Conservation (phyloP, 2,329 filamentous ascomycete species). For the Trichoderma simmonsii region DNA sequence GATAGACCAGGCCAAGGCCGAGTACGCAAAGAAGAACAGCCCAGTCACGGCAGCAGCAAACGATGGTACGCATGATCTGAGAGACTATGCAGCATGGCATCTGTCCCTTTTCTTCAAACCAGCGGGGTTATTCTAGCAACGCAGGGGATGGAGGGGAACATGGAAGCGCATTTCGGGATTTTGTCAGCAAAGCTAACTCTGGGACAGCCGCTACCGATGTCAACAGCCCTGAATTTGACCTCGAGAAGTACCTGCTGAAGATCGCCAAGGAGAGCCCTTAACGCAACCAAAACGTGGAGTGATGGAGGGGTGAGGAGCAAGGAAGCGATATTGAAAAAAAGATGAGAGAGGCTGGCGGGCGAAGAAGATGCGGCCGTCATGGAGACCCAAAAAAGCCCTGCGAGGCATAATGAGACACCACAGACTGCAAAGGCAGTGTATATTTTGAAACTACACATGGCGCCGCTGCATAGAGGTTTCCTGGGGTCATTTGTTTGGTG, state of each 20-base stretch:
- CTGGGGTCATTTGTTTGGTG: conserved; percentile 42
- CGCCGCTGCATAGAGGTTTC: conserved; percentile 50
- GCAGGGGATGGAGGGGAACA: background rate
- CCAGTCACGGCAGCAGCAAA: conserved; percentile 37
- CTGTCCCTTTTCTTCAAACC: background rate
- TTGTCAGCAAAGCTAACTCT: conserved; percentile 9
- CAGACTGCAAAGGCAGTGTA: conserved; percentile 24
- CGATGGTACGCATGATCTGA: conserved; percentile 29
- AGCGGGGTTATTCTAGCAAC: background rate
- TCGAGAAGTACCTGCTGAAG: conserved; percentile 77
- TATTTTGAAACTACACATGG: conserved; percentile 41
- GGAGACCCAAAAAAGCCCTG: conserved; percentile 12
- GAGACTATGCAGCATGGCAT: background rate
- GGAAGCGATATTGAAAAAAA: background rate
- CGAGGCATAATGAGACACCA: conserved; percentile 16
- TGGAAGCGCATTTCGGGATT: background rate
- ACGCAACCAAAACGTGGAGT: conserved; percentile 19
- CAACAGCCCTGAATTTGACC: conserved; percentile 85
- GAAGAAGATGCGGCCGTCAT: background rate
- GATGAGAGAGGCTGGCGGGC: background rate
- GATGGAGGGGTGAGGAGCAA: conserved; percentile 2
- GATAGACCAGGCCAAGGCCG: conserved; percentile 89
- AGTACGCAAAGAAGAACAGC: conserved; percentile 76
- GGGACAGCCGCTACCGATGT: conserved; percentile 55
- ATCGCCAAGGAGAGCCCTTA: conserved; percentile 54